Percentiles rank a stretch among this genome's conserved stretches.
Conservation (phyloP, 2,329 filamentous ascomycete species). For the Lecanicillium sp. region DNA sequence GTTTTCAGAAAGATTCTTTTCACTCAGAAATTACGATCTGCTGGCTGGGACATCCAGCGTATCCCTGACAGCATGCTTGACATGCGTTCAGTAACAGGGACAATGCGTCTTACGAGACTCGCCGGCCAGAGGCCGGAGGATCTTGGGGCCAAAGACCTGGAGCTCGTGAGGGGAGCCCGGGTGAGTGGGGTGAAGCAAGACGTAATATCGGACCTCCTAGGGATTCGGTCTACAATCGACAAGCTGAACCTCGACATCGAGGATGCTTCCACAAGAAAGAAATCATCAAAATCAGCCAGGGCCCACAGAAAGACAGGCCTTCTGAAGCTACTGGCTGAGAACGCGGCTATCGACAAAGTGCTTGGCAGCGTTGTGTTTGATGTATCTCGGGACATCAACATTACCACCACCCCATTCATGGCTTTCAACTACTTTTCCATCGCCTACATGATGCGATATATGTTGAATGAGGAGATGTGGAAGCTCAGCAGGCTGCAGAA, state of each 20-base stretch:
- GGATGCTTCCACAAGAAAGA: too few species aligned
- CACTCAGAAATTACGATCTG: conserved; percentile 24
- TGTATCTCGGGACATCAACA: conserved; percentile 25
- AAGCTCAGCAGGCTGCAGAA: conserved; percentile 22
- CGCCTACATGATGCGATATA: conserved; percentile 24
- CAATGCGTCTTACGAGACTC: conserved; percentile 25
- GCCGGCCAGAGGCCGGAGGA: conserved; percentile 22
- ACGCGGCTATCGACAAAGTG: conserved; percentile 11
- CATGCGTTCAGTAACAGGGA: conserved; percentile 19
- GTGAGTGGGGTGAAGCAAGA: too few species aligned
- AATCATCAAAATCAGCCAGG: too few species aligned
- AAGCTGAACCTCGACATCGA: too few species aligned
- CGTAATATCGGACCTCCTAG: too few species aligned
- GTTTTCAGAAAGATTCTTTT: neutral
- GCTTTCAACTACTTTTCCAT: conserved; percentile 29
- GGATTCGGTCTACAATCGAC: too few species aligned
- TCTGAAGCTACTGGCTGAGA: too few species aligned
- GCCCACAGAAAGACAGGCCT: too few species aligned
- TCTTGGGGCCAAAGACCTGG: conserved; percentile 25
- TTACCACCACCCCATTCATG: conserved; percentile 23
- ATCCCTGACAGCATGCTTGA: conserved; percentile 30
- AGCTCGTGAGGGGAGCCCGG: too few species aligned
- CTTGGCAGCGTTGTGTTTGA: conserved; percentile 19
- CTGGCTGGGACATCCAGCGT: conserved; percentile 29
- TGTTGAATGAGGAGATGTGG: conserved; percentile 23